A percentile compares a stretch with the other conserved stretches of the same genome.
Evolutionary conservation across 345 rosid genomes (phyloP).

Genomic region (Populus nigra): DNA sequence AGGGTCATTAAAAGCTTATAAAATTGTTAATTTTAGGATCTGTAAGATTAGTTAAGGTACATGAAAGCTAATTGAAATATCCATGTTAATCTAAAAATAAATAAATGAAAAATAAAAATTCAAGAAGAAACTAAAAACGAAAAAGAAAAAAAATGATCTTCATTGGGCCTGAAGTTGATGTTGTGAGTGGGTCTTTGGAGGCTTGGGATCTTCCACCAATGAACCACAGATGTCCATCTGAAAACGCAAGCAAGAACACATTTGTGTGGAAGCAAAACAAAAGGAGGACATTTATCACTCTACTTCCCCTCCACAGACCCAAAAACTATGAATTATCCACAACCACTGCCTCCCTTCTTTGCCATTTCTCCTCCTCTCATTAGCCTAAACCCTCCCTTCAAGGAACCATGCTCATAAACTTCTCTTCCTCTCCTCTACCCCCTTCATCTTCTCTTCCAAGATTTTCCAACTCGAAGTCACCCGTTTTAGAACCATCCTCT

Average conservation of each 20-base stretch:
- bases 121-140: too few species aligned
- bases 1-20: accelerated
- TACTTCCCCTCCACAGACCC: conserved; percentile 60
- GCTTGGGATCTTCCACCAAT: background rate
- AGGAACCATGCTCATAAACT: conserved; percentile 63
- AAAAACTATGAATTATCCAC: conserved; percentile 40
- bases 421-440: conserved; percentile 46
- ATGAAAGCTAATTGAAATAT: accelerated
- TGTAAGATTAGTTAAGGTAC: accelerated
- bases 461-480: conserved; percentile 37
- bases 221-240: background rate
- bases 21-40: accelerated
- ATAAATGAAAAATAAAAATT: too few species aligned
- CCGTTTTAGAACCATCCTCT: conserved; percentile 32
- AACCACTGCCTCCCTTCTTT: background rate
- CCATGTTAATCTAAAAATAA: too few species aligned
- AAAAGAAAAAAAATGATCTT: too few species aligned
- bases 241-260: background rate
- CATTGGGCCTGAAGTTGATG: too few species aligned
- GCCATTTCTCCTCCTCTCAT: conserved; percentile 16
- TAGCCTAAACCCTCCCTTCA: conserved; percentile 10
- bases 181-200: too few species aligned
- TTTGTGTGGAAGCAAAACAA: conserved; percentile 12
- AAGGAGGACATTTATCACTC: conserved; percentile 23
- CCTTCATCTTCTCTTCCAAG: conserved; percentile 39